These are phyloP conservation scores for Citrus australasica DNA, from an alignment of 345 rosid species.

Conservation along the genomic window DNA sequence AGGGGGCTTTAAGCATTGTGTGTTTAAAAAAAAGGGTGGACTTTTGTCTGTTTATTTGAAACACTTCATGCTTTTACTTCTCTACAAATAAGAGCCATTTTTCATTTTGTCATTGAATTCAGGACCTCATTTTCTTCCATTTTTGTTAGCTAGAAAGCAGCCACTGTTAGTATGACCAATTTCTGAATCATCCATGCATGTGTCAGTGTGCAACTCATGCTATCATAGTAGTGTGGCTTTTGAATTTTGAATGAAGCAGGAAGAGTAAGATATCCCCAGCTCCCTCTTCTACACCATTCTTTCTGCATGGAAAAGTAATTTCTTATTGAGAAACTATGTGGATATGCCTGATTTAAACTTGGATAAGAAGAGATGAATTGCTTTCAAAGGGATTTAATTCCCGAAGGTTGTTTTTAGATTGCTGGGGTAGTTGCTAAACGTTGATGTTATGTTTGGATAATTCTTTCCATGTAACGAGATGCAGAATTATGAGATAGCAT, in stretches of 20 bases:
- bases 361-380: background rate
- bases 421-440: background rate
- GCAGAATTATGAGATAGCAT: background rate
- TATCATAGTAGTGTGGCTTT: background rate
- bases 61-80: background rate
- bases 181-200: background rate
- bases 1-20: background rate
- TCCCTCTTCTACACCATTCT: background rate
- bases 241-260: background rate
- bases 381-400: background rate
- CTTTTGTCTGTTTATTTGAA: background rate
- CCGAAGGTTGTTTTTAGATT: background rate
- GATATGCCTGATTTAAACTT: background rate
- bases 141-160: background rate
- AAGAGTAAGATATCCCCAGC: background rate
- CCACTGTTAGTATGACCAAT: background rate
- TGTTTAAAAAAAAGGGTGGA: background rate
- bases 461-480: background rate
- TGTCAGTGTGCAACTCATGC: too few relatives aligned
- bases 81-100: background rate
- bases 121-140: background rate
- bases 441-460: background rate
- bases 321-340: background rate
- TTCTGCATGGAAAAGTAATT: background rate
- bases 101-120: background rate